Evolutionary conservation across 306 rosid genomes (phyloP).

Genomic region (Dryas alaskensis): DNA sequence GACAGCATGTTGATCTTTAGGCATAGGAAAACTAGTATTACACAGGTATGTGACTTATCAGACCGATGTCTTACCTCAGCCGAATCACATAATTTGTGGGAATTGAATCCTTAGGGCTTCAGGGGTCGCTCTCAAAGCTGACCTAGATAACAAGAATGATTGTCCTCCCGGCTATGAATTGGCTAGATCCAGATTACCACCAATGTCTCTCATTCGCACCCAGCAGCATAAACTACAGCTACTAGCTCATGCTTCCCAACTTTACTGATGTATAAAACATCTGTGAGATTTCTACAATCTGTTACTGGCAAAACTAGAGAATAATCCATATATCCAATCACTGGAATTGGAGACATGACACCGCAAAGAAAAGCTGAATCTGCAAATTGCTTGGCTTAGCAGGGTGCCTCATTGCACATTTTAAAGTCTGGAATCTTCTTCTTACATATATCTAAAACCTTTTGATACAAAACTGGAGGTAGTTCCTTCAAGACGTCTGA

Average conservation of each 20-base stretch:
- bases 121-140: constrained; percentile 14
- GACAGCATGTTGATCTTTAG: constrained; percentile 6
- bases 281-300: constrained; percentile 12
- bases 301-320: not conserved
- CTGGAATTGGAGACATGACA: constrained; percentile 1
- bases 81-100: constrained; percentile 5
- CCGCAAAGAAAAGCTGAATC: not conserved
- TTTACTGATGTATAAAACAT: constrained; percentile 8
- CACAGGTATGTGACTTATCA: constrained; percentile 18
- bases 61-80: constrained; percentile 22
- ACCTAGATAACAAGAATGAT: constrained; percentile 22
- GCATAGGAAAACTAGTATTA: constrained; percentile 14
- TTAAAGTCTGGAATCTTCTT: constrained; percentile 30
- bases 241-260: constrained; percentile 22
- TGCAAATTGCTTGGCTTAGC: constrained; percentile 13
- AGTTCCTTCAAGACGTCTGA: constrained; percentile 50
- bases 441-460: constrained; percentile 51
- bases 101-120: constrained; percentile 20
- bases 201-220: not conserved
- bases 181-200: constrained; percentile 4
- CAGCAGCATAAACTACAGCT: constrained; percentile 21
- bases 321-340: constrained; percentile 6
- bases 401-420: constrained; percentile 21
- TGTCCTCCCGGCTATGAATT: constrained; percentile 17
- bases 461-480: constrained; percentile 41